Evolutionary conservation across 169 alveolate genomes (phyloP).

Genomic region (Plasmodium chabaudi): DNA sequence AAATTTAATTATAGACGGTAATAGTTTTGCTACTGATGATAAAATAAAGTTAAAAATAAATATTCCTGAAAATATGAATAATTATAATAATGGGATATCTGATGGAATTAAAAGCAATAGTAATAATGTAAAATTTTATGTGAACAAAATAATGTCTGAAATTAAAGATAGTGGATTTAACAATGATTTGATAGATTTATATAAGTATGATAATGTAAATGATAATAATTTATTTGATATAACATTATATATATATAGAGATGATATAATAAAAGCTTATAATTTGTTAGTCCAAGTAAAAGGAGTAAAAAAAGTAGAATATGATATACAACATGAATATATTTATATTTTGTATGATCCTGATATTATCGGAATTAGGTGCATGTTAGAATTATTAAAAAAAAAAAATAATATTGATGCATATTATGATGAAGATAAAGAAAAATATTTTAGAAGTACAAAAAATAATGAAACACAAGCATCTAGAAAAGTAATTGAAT

Average conservation of each 20-base stretch:
- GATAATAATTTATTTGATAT: conserved; percentile 43
- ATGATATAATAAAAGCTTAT: conserved; percentile 67
- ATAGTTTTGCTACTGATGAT: conserved; percentile 67
- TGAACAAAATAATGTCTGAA: conserved; percentile 62
- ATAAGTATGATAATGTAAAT: conserved; percentile 40
- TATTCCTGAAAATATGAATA: conserved; percentile 3
- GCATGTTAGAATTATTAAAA: conserved; percentile 47
- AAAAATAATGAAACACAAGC: conserved; percentile 54
- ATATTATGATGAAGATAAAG: conserved; percentile 75
- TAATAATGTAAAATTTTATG: conserved; percentile 34
- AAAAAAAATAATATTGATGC: conserved; percentile 72
- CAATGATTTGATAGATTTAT: conserved; percentile 47
- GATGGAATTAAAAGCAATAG: neutral
- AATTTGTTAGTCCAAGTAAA: conserved; percentile 39
- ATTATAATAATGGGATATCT: neutral
- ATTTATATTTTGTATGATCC: conserved; percentile 66
- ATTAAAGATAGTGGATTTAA: conserved; percentile 64
- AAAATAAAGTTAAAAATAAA: conserved; percentile 55
- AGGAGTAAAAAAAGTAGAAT: conserved; percentile 68
- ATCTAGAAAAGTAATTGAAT: conserved; percentile 51
- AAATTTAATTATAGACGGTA: conserved; percentile 49
- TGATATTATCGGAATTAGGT: conserved; percentile 53
- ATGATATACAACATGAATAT: conserved; percentile 45
- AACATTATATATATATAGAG: conserved; percentile 57
- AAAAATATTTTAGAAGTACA: conserved; percentile 59